Evolutionary conservation across 2,329 filamentous ascomycete species (phyloP).

Genomic region (Drechslerella dactyloides): DNA sequence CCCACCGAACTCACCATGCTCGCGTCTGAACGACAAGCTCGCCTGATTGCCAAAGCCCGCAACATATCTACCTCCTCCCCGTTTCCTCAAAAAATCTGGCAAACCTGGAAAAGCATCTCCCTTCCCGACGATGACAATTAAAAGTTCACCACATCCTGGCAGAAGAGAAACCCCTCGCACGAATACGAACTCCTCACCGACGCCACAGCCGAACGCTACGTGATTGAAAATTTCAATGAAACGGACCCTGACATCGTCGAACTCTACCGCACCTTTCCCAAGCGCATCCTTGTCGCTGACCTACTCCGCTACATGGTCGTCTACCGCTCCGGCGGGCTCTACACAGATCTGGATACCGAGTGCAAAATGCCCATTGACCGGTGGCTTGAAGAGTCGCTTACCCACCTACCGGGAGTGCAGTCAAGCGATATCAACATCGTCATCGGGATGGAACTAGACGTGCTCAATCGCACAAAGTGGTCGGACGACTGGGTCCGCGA

Average conservation of each 20-base stretch:
- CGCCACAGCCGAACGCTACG: slow-evolving; percentile 24
- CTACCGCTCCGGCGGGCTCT: slow-evolving; percentile 33
- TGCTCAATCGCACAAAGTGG: slow-evolving; percentile 18
- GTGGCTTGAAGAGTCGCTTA: slow-evolving; percentile 16
- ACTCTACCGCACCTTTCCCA: slow-evolving; percentile 27
- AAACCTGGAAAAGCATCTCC: slow-evolving; percentile 45
- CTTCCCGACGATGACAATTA: slow-evolving; percentile 27
- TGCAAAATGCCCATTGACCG: slow-evolving; percentile 30
- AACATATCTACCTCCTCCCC: slow-evolving; percentile 13
- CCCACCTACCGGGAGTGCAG: slow-evolving; percentile 1
- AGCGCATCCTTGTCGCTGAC: slow-evolving; percentile 36
- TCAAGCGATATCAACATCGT: slow-evolving; percentile 27
- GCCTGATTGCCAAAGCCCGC: slow-evolving; percentile 6
- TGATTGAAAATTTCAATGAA: slow-evolving; percentile 29
- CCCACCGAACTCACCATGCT: background rate
- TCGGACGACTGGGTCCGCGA: slow-evolving; percentile 31
- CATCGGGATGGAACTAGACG: slow-evolving; percentile 38
- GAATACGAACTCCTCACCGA: slow-evolving; percentile 42
- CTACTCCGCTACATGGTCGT: slow-evolving; percentile 39
- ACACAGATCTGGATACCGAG: slow-evolving; percentile 42
- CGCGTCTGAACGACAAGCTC: slow-evolving; percentile 1
- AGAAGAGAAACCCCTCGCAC: slow-evolving; percentile 19
- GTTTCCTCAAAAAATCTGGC: slow-evolving; percentile 43
- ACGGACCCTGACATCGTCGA: slow-evolving; percentile 39
- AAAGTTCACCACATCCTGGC: slow-evolving; percentile 24